Conservation (phyloP, 2,329 filamentous ascomycete species). For the Ophiostoma ips region DNA sequence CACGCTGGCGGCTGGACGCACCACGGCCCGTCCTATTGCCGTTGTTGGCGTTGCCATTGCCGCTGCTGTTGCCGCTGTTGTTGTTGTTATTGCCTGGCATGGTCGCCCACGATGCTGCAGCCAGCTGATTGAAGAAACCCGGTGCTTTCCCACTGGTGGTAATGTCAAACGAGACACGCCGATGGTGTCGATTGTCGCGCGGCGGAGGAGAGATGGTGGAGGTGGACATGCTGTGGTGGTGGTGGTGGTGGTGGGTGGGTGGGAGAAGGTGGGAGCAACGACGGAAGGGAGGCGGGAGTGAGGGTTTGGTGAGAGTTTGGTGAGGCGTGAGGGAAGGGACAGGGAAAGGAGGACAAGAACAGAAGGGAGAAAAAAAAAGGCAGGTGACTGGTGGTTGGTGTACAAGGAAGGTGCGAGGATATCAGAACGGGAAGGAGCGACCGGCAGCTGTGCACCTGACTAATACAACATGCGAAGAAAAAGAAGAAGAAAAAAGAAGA, state of each 20-base stretch:
- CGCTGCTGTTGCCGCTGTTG: neutral
- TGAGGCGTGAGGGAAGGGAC: neutral
- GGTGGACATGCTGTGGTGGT: neutral
- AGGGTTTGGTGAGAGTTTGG: neutral
- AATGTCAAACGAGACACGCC: slow-evolving; percentile 9
- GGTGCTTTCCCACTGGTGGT: neutral
- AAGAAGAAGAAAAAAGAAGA: neutral
- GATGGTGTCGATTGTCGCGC: neutral
- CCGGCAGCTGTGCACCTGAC: neutral
- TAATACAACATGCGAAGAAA: neutral
- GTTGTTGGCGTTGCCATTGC: neutral
- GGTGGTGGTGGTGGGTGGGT: neutral
- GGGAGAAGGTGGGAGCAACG: neutral
- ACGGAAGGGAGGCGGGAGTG: too few species aligned
- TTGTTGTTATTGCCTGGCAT: neutral
- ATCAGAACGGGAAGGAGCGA: neutral
- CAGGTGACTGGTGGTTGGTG: neutral
- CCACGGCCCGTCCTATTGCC: neutral
- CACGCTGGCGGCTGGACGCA: neutral
- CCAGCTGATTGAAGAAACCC: slow-evolving; percentile 4
- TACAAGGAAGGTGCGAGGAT: neutral
- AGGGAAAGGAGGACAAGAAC: neutral
- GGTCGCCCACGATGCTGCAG: neutral
- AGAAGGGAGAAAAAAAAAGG: neutral
- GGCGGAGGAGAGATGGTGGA: neutral